Base-by-base conservation (phyloP, 192 early-diverging fungal genomes). In the Backusella morwellensis region DNA sequence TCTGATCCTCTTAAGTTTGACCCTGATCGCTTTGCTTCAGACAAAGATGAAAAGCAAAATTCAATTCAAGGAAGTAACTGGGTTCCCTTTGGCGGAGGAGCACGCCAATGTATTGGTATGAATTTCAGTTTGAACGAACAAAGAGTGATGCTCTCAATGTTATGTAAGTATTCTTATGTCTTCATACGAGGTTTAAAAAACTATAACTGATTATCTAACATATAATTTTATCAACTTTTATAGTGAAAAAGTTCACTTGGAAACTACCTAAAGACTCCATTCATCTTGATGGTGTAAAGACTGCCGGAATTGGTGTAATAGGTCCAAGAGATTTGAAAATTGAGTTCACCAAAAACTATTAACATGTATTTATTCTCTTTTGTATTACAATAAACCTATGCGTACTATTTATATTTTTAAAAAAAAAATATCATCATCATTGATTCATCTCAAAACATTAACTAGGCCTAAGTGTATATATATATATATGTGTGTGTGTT, bases 61-160 rank as follows among this genome's bases (percentile, higher is more conserved):
- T 21, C 47, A 50, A 19, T 21, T 8, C 47, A 59, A 7, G 44
- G 66, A 14, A 32, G 68, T 34, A 36, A 82, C 3, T 91, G 82
- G 74, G 66, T 90, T 21, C 83, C 91, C 17, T 93, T 93, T 74
- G 85, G 89, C 67, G 81, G 84, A 14, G 91, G 91, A 12, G 70
- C 81, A n/a, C 85, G 87, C 32, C 83, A 88, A 81, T 91, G 88
- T 77, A 82, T 91, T 23, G 91, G 88, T 35, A 88, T 87, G 87
- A 88, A 88, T 68, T 92, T 91, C 68, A 82, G 84, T 21, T 77
- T 92, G 23, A 72, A 85, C 12, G 89, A 91, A 76, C 88, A 88
- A 80, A 80, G 84, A 6, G 83, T 91, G 12, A 79, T 86, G 17
- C 77, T 90, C 9, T 68, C 87, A 11, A 88, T 90, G 79, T 86